Evolutionary conservation across 2,329 filamentous ascomycete species (phyloP), one percentile per base, ranked within the genome.

Genomic region (Aspergillus puulaauensis): DNA sequence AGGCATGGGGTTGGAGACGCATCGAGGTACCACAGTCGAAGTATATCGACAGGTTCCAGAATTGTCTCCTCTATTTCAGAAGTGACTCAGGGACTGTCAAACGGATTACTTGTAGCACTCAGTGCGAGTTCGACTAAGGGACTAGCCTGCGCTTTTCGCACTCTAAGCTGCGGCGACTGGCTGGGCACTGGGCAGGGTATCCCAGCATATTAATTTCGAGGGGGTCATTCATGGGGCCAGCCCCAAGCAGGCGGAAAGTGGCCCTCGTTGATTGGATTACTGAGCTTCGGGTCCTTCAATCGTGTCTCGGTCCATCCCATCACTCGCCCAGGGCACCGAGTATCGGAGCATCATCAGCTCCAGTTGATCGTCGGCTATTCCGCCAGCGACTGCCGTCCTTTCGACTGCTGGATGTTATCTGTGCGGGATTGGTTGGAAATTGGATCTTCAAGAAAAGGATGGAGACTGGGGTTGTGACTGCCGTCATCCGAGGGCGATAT

Each of bases 381-480:
- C 31, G 44, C 44, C 44, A 46, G n/a, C n/a, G 15, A 31, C 14
- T 15, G 44, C 4, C 35, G 12, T 37, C 6, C 5, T n/a, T 37
- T 37, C 15, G 35, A 14, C 35, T 37, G 35, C 15, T n/a, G 35
- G 12, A n/a, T n/a, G 14, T 37, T 3, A 3, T n/a, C 35, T 37
- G 35, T n/a, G 35, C 14, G 14, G 14, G 15, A 14, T 45, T 21
- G 11, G 14, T 2, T 41, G 48, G 21, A 41, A 31, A 39, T 35
- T 35, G 49, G 50, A 27, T 45, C 52, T 54, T 24, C 37, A 58
- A 40, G 58, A 52, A 45, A 64, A 54, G 57, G 58, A 66, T 61
- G 35, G 35, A 37, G 12, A n/a, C 15, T 15, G 24, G 24, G 24
- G 24, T 7, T 27, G 24, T 27, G 24, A 27, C 24, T 31, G 27